Percentiles rank a stretch among this genome's conserved stretches.
Evolutionary conservation across 768 basidiomycete genomes (phyloP).

Genomic region (Lactarius vividus): DNA sequence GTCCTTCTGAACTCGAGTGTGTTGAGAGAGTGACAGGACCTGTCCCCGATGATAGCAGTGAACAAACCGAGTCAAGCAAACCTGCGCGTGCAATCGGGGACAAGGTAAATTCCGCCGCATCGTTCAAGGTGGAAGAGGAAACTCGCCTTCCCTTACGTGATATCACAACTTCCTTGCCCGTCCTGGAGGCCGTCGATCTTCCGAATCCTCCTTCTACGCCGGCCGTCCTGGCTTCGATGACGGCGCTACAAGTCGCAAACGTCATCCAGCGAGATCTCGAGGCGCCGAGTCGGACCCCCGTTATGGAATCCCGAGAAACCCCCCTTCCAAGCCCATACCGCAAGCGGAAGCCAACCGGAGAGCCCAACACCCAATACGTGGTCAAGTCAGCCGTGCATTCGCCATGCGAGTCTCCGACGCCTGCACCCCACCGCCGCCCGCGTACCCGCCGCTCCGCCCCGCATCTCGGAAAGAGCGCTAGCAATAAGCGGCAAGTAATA

Average conservation of each 20-base stretch:
- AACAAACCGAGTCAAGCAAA: background rate
- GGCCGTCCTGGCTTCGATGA: background rate
- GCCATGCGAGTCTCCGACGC: background rate
- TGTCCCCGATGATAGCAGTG: background rate
- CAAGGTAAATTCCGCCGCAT: background rate
- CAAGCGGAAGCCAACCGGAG: constrained; percentile 13
- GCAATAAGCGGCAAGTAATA: background rate
- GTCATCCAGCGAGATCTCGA: background rate
- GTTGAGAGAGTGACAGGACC: background rate
- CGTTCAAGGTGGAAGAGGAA: background rate
- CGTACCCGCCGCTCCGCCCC: constrained; percentile 18
- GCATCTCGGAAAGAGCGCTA: constrained; percentile 14
- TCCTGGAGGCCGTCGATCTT: background rate
- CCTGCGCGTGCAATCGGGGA: background rate
- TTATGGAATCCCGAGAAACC: background rate
- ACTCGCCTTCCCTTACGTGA: constrained; percentile 8
- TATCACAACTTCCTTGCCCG: background rate
- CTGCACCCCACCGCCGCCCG: background rate
- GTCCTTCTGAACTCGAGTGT: background rate
- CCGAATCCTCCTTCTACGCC: background rate
- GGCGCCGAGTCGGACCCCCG: background rate
- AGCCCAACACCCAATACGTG: background rate
- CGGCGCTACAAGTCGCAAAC: background rate
- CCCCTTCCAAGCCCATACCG: background rate
- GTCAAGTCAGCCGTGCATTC: background rate